phyloP scores from a whole-genome alignment of 2,329 filamentous ascomycete genomes.

The Talaromyces marneffei region DNA sequence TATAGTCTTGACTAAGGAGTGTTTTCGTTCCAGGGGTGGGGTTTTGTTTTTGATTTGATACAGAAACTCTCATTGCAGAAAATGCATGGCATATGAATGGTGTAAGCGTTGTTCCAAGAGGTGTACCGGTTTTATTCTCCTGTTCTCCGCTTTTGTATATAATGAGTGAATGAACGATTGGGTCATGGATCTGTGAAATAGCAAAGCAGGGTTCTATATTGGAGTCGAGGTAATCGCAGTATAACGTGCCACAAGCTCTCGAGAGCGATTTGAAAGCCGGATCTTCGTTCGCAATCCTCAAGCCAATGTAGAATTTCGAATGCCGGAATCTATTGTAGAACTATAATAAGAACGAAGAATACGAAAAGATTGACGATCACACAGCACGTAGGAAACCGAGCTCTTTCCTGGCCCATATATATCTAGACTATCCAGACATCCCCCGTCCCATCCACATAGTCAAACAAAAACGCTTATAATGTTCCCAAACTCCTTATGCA shows the following conservation, averaged over 20 bases:
- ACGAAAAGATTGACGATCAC: background rate
- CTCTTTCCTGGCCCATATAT: background rate
- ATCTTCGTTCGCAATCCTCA: no score
- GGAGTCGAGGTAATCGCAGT: no score
- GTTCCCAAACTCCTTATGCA: background rate
- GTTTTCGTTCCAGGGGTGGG: background rate
- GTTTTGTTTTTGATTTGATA: background rate
- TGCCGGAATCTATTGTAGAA: no score
- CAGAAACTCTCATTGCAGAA: background rate
- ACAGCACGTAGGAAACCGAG: background rate
- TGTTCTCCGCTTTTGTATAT: constrained; percentile 4
- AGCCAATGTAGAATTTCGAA: no score
- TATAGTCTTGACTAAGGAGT: background rate
- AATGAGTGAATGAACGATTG: constrained; percentile 6
- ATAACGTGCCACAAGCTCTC: no score
- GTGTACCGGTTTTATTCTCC: background rate
- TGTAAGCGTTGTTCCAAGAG: background rate
- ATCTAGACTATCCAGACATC: background rate
- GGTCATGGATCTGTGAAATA: background rate
- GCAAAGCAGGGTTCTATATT: background rate
- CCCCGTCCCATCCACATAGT: background rate
- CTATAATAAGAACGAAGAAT: no score
- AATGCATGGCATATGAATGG: constrained; percentile 6
- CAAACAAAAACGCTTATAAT: background rate
- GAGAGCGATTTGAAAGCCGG: no score